Conservation (phyloP, 1,284 basidiomycete genomes). For the Inonotus hispidus region DNA sequence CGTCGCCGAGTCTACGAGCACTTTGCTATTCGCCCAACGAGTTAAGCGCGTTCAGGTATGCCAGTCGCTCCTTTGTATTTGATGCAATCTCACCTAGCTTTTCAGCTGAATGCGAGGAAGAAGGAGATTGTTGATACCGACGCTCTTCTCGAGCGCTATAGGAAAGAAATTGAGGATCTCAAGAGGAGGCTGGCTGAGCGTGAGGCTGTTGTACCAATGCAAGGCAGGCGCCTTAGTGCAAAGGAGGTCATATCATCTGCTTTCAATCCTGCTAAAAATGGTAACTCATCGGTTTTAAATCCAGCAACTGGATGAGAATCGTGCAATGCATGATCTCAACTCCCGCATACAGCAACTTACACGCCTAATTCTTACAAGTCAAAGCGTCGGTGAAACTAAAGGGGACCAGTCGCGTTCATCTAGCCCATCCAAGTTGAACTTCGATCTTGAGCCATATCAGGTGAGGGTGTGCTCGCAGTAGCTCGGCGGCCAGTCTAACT, state of each 20-base stretch:
- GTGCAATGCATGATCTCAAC: conserved; percentile 77
- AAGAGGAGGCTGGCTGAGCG: conserved; percentile 62
- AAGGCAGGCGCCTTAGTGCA: conserved; percentile 56
- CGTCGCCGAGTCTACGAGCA: conserved; percentile 79
- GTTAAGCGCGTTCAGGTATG: conserved; percentile 75
- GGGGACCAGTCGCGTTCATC: conserved; percentile 66
- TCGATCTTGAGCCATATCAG: conserved; percentile 80
- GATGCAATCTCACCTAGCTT: conserved; percentile 16
- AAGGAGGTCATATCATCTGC: conserved; percentile 47
- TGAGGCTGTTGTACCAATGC: conserved; percentile 44
- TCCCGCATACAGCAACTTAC: conserved; percentile 79
- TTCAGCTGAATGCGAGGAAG: conserved; percentile 79
- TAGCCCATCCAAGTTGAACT: conserved; percentile 81
- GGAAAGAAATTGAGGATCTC: conserved; percentile 86
- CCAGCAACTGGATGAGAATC: conserved; percentile 72
- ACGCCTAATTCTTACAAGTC: conserved; percentile 81
- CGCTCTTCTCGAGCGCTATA: conserved; percentile 86
- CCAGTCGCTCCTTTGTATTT: neutral
- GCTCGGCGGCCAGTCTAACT: neutral
- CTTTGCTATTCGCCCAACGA: conserved; percentile 82
- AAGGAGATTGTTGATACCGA: conserved; percentile 93
- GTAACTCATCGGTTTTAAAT: conserved; percentile 11
- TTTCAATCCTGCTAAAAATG: neutral
- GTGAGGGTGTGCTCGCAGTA: conserved; percentile 32
- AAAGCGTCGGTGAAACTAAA: conserved; percentile 64